These are phyloP conservation scores for Comarum palustre DNA, from an alignment of 306 rosid species.

Conservation along the genomic window DNA sequence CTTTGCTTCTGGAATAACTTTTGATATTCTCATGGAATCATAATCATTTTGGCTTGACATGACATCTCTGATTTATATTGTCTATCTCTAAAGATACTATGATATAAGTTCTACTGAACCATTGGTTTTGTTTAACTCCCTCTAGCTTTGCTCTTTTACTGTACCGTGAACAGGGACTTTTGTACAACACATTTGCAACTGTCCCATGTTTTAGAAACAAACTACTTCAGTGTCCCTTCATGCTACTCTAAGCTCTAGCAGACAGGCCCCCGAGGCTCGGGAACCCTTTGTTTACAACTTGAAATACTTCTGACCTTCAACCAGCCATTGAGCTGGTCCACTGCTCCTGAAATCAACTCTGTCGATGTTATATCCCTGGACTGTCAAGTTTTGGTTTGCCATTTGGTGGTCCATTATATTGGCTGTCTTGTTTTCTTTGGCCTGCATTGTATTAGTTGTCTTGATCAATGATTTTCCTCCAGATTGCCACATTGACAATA, in stretches of 20 bases:
- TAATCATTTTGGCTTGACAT: not conserved
- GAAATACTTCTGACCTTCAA: slow-evolving; percentile 25
- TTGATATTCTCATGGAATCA: not conserved
- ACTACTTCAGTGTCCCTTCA: slow-evolving; percentile 29
- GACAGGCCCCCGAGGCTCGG: slow-evolving; percentile 23
- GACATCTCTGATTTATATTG: not conserved
- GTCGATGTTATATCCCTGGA: slow-evolving; percentile 14
- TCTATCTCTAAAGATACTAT: slow-evolving; percentile 2
- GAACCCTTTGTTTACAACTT: slow-evolving; percentile 26
- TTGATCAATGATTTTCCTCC: slow-evolving; percentile 29
- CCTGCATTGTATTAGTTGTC: slow-evolving; percentile 25
- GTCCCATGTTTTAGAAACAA: slow-evolving; percentile 23
- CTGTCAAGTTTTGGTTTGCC: slow-evolving; percentile 21
- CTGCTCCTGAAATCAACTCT: slow-evolving; percentile 34
- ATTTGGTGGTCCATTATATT: slow-evolving; percentile 34
- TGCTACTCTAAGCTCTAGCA: slow-evolving; percentile 29
- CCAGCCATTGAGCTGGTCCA: slow-evolving; percentile 50
- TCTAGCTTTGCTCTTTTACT: slow-evolving; percentile 1
- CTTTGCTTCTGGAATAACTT: not conserved
- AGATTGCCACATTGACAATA: slow-evolving; percentile 24
- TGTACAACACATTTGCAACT: slow-evolving; percentile 7
- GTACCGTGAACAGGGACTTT: not conserved
- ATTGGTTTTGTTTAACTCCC: not conserved
- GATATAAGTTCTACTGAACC: not conserved
- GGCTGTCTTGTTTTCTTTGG: slow-evolving; percentile 17